Base-by-base conservation (phyloP, 208 protist species). In the Trypanosoma conorhini region DNA sequence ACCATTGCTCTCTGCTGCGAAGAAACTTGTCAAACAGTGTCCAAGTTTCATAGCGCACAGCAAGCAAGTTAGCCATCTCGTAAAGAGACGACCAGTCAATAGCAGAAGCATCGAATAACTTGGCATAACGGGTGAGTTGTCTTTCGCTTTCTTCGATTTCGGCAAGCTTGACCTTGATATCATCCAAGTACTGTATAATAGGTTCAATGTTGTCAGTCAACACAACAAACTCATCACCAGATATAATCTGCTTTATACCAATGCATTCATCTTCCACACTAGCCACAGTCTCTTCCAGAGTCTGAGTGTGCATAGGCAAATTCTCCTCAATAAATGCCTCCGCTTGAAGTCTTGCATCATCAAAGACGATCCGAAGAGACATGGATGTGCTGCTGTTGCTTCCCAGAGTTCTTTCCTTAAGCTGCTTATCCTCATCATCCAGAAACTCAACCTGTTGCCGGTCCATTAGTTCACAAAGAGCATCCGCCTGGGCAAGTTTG, bases 381-480 rank as follows among this genome's bases (percentile, higher is more conserved):
- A 85, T 62, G n/a, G 82, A 72, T n/a, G 77, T 61, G 52, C 62
- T 79, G 69, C 80, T 91, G 24, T 59, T 79, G 70, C 80, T 91
- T 26, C 92, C 88, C n/a, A 98, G 78, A 15, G 90, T 95, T 51
- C 91, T 82, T 64, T 97, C 91, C 54, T 87, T 91, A 33, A 96
- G 77, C 71, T 96, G 91, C 54, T 91, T 91, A 38, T 98, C 94
- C 54, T 95, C 87, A 72, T 96, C 90, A 50, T 96, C 90, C 21
- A 83, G 28, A 70, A 96, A 93, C 38, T 97, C 91, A 13, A 94
- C 94, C 62, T 93, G 88, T 66, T 94, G 86, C 0, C 86, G 86
- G 55, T 97, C 90, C 88, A 98, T 96, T 58, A 98, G 72, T 13
- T 97, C 91, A 69, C 87, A 97, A 7, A 98, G 80, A 50, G 89